Conservation (phyloP, 805 yeast species). For the Saccharomyces eubayanus region DNA sequence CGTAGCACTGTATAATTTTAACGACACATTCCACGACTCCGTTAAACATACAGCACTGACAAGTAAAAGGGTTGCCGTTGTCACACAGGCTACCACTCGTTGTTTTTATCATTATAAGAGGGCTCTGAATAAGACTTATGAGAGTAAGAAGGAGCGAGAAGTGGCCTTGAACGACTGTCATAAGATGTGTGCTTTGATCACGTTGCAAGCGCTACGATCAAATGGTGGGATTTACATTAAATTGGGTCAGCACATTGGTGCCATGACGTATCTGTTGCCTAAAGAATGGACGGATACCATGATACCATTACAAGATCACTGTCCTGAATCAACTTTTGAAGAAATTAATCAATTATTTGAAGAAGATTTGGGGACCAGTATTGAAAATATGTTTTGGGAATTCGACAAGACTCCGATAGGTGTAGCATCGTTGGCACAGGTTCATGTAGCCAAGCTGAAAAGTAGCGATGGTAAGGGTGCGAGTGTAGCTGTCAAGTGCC, state of each 20-base stretch:
- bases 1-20: conserved; percentile 17
- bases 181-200: conserved; percentile 63
- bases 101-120: conserved; percentile 67
- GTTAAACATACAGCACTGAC: conserved; percentile 23
- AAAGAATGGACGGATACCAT: conserved; percentile 92
- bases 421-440: conserved; percentile 94
- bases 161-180: conserved; percentile 61
- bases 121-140: conserved; percentile 41
- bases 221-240: conserved; percentile 94
- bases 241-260: conserved; percentile 89
- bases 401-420: conserved; percentile 79
- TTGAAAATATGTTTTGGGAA: conserved; percentile 57
- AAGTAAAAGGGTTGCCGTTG: conserved; percentile 52
- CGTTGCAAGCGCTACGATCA: conserved; percentile 66
- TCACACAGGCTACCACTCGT: conserved; percentile 55
- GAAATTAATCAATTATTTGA: conserved; percentile 61
- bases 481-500: conserved; percentile 87
- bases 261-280: conserved; percentile 85
- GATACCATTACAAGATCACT: conserved; percentile 84
- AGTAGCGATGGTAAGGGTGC: conserved; percentile 38
- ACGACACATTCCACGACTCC: conserved; percentile 21
- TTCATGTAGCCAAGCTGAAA: conserved; percentile 64
- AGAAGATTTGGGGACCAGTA: conserved; percentile 51
- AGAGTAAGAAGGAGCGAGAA: conserved; percentile 38
- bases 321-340: conserved; percentile 70